Evolutionary conservation across 768 basidiomycete species (phyloP).

Genomic region (Russula ochroleuca): DNA sequence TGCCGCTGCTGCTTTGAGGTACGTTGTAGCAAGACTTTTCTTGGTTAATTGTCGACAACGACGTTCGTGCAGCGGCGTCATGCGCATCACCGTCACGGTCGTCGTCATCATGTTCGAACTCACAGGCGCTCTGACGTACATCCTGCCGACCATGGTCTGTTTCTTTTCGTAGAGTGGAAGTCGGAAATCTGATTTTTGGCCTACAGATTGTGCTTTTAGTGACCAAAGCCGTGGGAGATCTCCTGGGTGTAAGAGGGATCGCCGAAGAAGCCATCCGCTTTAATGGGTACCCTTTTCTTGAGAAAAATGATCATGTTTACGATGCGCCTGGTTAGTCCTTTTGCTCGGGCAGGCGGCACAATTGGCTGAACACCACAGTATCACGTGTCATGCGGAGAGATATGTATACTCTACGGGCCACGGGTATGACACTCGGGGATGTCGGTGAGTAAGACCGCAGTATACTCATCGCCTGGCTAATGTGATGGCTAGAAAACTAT

Average conservation of each 20-base stretch:
- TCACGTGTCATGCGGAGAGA: constrained; percentile 87
- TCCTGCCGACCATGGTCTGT: constrained; percentile 92
- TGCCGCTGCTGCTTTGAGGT: constrained; percentile 94
- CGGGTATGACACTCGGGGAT: constrained; percentile 71
- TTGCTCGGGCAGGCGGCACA: neutral
- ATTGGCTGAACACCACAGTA: constrained; percentile 44
- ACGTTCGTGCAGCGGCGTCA: constrained; percentile 68
- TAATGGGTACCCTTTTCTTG: constrained; percentile 95
- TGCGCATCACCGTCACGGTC: constrained; percentile 95
- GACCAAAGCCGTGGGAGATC: constrained; percentile 95
- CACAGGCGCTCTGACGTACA: constrained; percentile 95
- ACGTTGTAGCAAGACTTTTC: constrained; percentile 24
- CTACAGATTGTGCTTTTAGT: constrained; percentile 89
- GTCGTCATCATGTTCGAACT: constrained; percentile 99
- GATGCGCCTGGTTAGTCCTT: constrained; percentile 73
- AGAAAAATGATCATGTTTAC: constrained; percentile 91
- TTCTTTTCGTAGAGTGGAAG: constrained; percentile 14
- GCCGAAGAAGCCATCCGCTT: constrained; percentile 97
- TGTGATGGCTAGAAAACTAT: constrained; percentile 46
- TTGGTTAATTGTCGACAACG: neutral
- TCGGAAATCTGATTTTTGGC: constrained; percentile 15
- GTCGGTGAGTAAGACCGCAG: constrained; percentile 54
- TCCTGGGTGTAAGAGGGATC: constrained; percentile 88
- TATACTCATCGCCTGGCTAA: neutral
- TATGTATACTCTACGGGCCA: constrained; percentile 63